Percentiles rank a stretch among this genome's conserved stretches.
Conservation (phyloP, 2,329 filamentous ascomycete species). For the Neospermospora avenae region DNA sequence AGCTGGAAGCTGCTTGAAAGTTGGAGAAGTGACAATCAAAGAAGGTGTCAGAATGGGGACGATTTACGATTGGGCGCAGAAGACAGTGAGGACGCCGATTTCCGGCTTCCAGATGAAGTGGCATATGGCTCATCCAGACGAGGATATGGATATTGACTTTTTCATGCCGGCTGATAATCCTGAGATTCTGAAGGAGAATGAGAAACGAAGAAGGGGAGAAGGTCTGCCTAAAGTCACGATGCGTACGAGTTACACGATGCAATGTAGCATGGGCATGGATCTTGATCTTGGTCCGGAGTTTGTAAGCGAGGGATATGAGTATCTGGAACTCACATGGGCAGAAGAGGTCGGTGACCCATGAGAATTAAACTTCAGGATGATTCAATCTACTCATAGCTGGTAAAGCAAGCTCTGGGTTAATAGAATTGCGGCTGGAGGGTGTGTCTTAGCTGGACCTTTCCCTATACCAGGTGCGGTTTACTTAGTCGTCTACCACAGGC, state of each 20-base stretch:
- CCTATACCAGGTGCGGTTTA: no score
- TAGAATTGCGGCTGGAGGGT: not conserved
- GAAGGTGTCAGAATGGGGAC: constrained; percentile 13
- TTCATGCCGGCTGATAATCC: not conserved
- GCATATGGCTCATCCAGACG: not conserved
- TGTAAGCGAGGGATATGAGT: constrained; percentile 2
- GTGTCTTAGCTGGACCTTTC: no score
- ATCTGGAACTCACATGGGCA: not conserved
- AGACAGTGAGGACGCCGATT: constrained; percentile 4
- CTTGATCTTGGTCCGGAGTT: constrained; percentile 1
- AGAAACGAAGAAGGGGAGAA: not conserved
- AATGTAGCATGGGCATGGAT: not conserved
- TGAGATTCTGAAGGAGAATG: not conserved
- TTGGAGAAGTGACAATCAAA: not conserved
- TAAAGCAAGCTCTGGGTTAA: not conserved
- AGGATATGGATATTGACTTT: not conserved
- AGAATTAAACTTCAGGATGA: no score
- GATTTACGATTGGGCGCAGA: constrained; percentile 13
- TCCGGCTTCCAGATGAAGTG: constrained; percentile 11
- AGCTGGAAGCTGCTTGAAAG: not conserved
- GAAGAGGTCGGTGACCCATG: not conserved
- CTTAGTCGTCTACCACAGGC: no score
- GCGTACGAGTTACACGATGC: constrained; percentile 4
- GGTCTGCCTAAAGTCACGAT: not conserved
- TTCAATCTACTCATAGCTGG: not conserved